A percentile compares a stretch with the other conserved stretches of the same genome.
Conservation (phyloP, 2,329 filamentous ascomycete genomes). For the Thermoascus crustaceus region DNA sequence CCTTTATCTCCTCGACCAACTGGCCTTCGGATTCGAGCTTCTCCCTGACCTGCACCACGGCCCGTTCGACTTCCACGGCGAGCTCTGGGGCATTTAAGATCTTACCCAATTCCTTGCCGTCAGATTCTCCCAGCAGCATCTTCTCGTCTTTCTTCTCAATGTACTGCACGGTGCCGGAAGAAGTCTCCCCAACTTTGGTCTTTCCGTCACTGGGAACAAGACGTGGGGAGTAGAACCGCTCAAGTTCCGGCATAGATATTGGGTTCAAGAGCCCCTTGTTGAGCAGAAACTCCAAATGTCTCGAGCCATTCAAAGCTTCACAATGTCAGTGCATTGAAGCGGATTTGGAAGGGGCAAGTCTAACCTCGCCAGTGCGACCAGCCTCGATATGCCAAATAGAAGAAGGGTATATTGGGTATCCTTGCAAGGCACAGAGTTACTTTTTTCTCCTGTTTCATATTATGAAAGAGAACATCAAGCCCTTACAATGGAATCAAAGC, state of each 20-base stretch:
- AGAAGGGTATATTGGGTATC: slow-evolving; percentile 90
- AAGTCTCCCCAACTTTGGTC: slow-evolving; percentile 19
- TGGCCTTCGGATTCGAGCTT: slow-evolving; percentile 21
- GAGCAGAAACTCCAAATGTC: slow-evolving; percentile 74
- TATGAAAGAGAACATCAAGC: slow-evolving; percentile 3
- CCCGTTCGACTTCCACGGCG: slow-evolving; percentile 64
- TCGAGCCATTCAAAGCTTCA: slow-evolving; percentile 68
- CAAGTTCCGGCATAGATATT: slow-evolving; percentile 59
- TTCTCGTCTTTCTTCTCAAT: slow-evolving; percentile 37
- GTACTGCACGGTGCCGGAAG: slow-evolving; percentile 24
- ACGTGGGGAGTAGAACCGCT: slow-evolving; percentile 59
- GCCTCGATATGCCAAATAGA: slow-evolving; percentile 81
- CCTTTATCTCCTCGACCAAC: slow-evolving; percentile 11
- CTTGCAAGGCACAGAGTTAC: slow-evolving; percentile 43
- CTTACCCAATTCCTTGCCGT: slow-evolving; percentile 52
- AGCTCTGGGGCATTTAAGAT: slow-evolving; percentile 61
- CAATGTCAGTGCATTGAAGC: slow-evolving; percentile 9
- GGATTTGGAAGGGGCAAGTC: slow-evolving; percentile 14
- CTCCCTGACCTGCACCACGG: slow-evolving; percentile 61
- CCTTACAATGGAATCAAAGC: slow-evolving; percentile 76
- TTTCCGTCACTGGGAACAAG: slow-evolving; percentile 25
- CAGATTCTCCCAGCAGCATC: slow-evolving; percentile 36
- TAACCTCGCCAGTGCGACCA: slow-evolving; percentile 77
- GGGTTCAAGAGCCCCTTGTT: slow-evolving; percentile 62
- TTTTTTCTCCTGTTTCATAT: too few species aligned